Evolutionary conservation across 2,329 filamentous ascomycete genomes (phyloP).

Genomic region (Xylariaceae sp.): DNA sequence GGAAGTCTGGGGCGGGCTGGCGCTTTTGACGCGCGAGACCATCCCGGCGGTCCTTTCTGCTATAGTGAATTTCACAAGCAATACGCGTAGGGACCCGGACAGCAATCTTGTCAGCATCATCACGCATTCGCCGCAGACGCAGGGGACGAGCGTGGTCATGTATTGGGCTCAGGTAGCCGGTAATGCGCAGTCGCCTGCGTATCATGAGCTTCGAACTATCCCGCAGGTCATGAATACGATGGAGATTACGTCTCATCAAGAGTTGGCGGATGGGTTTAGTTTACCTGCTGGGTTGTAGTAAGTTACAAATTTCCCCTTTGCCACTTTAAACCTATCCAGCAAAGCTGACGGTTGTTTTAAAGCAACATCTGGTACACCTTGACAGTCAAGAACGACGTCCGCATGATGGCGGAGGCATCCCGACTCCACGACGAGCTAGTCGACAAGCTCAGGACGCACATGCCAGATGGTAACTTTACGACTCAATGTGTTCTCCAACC

Average conservation of each 20-base stretch:
- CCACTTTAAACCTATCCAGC: neutral
- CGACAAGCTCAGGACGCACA: conserved; percentile 1
- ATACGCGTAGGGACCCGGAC: neutral
- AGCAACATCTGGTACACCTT: conserved; percentile 16
- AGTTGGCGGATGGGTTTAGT: neutral
- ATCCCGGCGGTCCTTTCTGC: neutral
- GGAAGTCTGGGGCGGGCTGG: conserved; percentile 14
- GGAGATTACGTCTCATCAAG: neutral
- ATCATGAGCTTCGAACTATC: neutral
- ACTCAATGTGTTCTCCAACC: conserved; percentile 19
- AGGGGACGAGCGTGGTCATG: neutral
- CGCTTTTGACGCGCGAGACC: neutral
- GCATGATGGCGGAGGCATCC: conserved; percentile 9
- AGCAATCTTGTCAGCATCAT: neutral
- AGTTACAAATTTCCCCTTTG: neutral
- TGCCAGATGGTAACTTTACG: conserved; percentile 13
- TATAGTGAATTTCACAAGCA: conserved; percentile 2
- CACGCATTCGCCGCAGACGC: neutral
- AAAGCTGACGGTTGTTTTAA: neutral
- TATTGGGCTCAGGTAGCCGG: conserved; percentile 1
- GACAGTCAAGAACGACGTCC: conserved; percentile 15
- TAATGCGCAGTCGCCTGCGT: neutral
- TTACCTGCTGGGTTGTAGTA: conserved; percentile 6
- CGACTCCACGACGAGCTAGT: conserved; percentile 10
- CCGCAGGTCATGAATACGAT: neutral